Conservation (phyloP, 306 rosid genomes). For the Pyrus bretschneideri region DNA sequence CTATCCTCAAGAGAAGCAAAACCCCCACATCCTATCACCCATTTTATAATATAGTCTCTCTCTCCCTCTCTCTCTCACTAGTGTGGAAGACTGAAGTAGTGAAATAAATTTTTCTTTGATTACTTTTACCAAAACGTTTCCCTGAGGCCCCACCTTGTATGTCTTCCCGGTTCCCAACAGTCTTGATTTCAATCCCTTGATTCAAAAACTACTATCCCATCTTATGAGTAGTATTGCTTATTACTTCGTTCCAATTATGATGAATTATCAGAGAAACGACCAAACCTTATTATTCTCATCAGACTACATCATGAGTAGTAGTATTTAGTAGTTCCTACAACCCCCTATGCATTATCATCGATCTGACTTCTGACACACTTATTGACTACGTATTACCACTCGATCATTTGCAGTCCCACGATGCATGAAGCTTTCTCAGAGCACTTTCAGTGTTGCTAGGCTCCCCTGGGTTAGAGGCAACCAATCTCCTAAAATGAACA, state of each 20-base stretch:
- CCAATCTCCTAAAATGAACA: too few species aligned
- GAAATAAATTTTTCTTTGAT: constrained; percentile 19
- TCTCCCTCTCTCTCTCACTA: background rate
- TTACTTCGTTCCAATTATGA: constrained; percentile 32
- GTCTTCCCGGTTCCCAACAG: constrained; percentile 18
- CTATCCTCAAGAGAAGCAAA: constrained; percentile 32
- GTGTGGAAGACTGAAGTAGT: constrained; percentile 17
- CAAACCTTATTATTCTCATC: constrained; percentile 24
- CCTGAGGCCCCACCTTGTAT: constrained; percentile 25
- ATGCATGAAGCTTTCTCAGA: background rate
- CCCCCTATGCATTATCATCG: constrained; percentile 17
- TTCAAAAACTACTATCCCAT: background rate
- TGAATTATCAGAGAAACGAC: constrained; percentile 26
- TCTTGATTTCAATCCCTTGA: constrained; percentile 19
- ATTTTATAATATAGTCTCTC: constrained; percentile 35
- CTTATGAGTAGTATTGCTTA: background rate
- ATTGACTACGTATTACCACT: constrained; percentile 17
- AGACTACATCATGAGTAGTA: constrained; percentile 15
- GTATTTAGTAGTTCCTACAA: constrained; percentile 19
- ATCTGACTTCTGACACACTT: constrained; percentile 47
- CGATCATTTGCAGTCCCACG: constrained; percentile 17
- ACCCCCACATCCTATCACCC: constrained; percentile 44
- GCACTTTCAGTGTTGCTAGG: too few species aligned
- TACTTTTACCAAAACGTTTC: constrained; percentile 22
- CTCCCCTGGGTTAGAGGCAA: too few species aligned